Conservation (phyloP, 1,139 yeast species). For the Debaryomyces sp. region DNA sequence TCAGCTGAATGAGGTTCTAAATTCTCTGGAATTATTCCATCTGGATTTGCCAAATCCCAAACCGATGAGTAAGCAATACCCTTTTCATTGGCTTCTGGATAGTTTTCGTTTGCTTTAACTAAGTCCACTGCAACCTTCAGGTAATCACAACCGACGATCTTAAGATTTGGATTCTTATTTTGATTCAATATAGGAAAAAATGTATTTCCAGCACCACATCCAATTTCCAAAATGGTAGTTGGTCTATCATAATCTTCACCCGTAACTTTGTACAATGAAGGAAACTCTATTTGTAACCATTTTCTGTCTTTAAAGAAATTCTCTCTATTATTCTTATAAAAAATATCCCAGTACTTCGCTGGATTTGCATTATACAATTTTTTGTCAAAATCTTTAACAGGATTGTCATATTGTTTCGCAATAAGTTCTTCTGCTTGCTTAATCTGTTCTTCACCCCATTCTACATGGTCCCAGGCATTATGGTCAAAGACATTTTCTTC, state of each 20-base stretch:
- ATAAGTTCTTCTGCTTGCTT: slow-evolving; percentile 75
- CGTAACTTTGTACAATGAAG: slow-evolving; percentile 77
- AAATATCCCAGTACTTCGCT: slow-evolving; percentile 93
- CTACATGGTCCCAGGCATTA: slow-evolving; percentile 98
- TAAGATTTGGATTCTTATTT: slow-evolving; percentile 76
- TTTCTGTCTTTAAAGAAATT: slow-evolving; percentile 95
- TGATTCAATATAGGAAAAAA: slow-evolving; percentile 84
- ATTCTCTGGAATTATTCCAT: slow-evolving; percentile 78
- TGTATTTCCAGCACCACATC: slow-evolving; percentile 99
- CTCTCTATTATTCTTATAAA: slow-evolving; percentile 86
- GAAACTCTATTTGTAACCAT: slow-evolving; percentile 96
- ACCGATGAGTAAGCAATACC: slow-evolving; percentile 81
- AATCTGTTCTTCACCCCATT: slow-evolving; percentile 93
- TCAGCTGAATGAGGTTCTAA: slow-evolving; percentile 83
- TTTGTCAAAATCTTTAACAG: slow-evolving; percentile 87
- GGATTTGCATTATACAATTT: slow-evolving; percentile 79
- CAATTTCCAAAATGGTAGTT: slow-evolving; percentile 81
- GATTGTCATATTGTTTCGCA: slow-evolving; percentile 71
- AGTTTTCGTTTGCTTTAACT: slow-evolving; percentile 65
- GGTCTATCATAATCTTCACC: slow-evolving; percentile 65
- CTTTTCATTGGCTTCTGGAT: slow-evolving; percentile 45
- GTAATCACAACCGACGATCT: slow-evolving; percentile 86
- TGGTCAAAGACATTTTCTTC: slow-evolving; percentile 86
- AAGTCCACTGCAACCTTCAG: slow-evolving; percentile 88
- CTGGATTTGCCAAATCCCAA: slow-evolving; percentile 91